Conservation (phyloP, 805 yeast genomes). For the Metschnikowia kunwiensis region DNA sequence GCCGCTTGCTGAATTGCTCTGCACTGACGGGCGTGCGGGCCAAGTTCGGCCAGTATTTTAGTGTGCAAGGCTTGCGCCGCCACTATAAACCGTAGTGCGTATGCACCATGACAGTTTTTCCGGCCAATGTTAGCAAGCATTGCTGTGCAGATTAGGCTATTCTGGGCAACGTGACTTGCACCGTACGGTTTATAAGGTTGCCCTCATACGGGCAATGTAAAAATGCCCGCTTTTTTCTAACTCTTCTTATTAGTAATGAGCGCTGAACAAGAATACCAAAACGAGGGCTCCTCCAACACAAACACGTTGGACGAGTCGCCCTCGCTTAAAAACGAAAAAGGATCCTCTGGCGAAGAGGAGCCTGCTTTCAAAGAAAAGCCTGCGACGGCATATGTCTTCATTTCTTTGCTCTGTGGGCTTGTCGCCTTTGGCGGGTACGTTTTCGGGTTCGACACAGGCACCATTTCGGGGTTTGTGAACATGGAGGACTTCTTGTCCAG, state of each 20-base stretch:
- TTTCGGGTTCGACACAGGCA: slow-evolving; percentile 78
- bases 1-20: too few relatives aligned
- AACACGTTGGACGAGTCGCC: slow-evolving; percentile 8
- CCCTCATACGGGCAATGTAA: background rate
- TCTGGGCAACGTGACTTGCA: too few relatives aligned
- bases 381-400: slow-evolving; percentile 23
- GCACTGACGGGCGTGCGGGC: too few relatives aligned
- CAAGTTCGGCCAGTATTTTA: background rate
- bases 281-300: slow-evolving; percentile 8
- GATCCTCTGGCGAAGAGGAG: slow-evolving; percentile 3
- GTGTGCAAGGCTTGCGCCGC: background rate
- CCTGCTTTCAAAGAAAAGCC: slow-evolving; percentile 13
- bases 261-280: slow-evolving; percentile 7
- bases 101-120: slow-evolving; percentile 4
- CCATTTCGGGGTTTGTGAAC: slow-evolving; percentile 68
- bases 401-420: slow-evolving; percentile 45
- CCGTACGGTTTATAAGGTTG: too few relatives aligned
- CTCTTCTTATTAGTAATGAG: slow-evolving; percentile 1
- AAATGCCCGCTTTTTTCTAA: background rate
- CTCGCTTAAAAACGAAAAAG: slow-evolving; percentile 9
- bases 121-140: slow-evolving; percentile 8
- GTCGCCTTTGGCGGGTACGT: slow-evolving; percentile 77
- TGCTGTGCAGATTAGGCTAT: background rate
- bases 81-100: background rate
- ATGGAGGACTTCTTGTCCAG: slow-evolving; percentile 53